A percentile compares a stretch with the other conserved stretches of the same genome.
Evolutionary conservation across 805 yeast genomes (phyloP).

Genomic region (Hanseniaspora pseudoguilliermondii): DNA sequence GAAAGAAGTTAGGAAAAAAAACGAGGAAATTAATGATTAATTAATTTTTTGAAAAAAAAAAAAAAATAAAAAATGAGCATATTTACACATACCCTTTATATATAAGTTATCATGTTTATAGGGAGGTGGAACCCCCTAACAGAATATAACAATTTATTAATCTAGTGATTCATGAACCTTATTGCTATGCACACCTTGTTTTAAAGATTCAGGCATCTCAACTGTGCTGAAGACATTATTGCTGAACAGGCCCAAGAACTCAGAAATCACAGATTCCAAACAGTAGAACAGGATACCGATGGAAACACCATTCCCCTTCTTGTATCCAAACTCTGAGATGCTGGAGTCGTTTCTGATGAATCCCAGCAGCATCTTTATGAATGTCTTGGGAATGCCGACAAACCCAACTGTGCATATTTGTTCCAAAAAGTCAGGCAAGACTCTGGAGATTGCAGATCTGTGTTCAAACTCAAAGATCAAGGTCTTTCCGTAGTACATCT

Average conservation of each 20-base stretch:
- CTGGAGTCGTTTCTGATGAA: constrained; percentile 7
- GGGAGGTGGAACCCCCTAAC: too few relatives aligned
- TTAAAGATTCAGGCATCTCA: constrained; percentile 5
- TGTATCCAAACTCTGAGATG: not conserved
- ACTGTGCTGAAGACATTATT: constrained; percentile 17
- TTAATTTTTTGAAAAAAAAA: not conserved
- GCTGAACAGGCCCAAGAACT: constrained; percentile 21
- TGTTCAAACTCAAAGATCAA: constrained; percentile 23
- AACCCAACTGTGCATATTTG: constrained; percentile 27
- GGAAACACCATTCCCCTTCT: constrained; percentile 21
- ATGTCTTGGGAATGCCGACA: constrained; percentile 15
- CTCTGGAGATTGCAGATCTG: constrained; percentile 14
- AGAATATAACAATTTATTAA: not conserved
- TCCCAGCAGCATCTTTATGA: constrained; percentile 6
- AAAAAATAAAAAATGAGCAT: not conserved
- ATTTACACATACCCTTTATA: not conserved
- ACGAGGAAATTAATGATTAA: not conserved
- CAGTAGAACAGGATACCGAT: constrained; percentile 29
- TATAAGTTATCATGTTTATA: not conserved
- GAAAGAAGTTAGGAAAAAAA: not conserved
- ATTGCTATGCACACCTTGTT: not conserved
- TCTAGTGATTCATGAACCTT: constrained; percentile 11
- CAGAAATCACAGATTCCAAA: constrained; percentile 22
- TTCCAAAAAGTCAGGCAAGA: constrained; percentile 23
- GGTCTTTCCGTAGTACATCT: constrained; percentile 26